phyloP scores from a whole-genome alignment of 2,329 filamentous ascomycete genomes.

The Fusarium albidum region DNA sequence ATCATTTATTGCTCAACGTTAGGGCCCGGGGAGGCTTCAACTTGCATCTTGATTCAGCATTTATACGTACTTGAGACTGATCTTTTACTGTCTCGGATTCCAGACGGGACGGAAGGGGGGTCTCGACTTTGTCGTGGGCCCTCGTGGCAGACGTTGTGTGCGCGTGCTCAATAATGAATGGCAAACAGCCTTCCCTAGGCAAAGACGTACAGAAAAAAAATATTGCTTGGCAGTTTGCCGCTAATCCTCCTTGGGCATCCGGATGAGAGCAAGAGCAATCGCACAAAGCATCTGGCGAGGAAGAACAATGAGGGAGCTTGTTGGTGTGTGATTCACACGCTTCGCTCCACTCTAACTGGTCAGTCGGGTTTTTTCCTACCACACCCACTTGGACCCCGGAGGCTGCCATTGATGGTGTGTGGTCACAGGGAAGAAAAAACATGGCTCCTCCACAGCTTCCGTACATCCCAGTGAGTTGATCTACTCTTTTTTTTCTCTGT shows the following conservation, averaged over 20 bases:
- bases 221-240: slow-evolving; percentile 25
- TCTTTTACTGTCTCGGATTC: not conserved
- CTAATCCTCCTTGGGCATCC: slow-evolving; percentile 23
- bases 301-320: not conserved
- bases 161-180: slow-evolving; percentile 8
- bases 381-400: slow-evolving; percentile 27
- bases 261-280: not conserved
- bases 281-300: slow-evolving; percentile 11
- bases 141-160: slow-evolving; percentile 9
- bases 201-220: slow-evolving; percentile 22
- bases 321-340: slow-evolving; percentile 5
- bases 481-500: no score
- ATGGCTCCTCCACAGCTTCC: not conserved
- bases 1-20: no score
- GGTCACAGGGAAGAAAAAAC: not conserved
- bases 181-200: slow-evolving; percentile 10
- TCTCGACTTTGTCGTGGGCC: not conserved
- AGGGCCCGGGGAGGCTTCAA: no score
- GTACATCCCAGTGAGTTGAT: no score
- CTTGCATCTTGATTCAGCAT: not conserved
- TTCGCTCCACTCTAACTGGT: slow-evolving; percentile 20
- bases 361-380: slow-evolving; percentile 29
- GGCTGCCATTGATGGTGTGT: not conserved
- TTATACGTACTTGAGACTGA: not conserved
- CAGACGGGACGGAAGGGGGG: no score